These are phyloP conservation scores for Gossypium laxum DNA, from an alignment of 441 rosid species.

Conservation along the genomic window DNA sequence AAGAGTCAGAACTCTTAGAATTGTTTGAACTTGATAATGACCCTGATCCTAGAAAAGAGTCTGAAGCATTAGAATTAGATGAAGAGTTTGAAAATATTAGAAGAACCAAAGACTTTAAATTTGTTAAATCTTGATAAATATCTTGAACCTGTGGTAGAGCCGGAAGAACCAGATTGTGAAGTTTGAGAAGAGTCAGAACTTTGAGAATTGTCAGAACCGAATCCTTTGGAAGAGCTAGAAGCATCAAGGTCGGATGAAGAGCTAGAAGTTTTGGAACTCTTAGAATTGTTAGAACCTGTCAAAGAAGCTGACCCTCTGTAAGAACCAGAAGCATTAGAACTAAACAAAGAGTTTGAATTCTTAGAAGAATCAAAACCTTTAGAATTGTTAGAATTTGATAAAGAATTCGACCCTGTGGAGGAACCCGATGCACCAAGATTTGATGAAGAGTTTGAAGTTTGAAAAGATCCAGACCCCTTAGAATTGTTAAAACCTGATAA, in stretches of 20 bases:
- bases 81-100: no score
- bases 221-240: not conserved
- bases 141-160: not conserved
- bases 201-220: not conserved
- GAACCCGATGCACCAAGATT: not conserved
- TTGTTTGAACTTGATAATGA: no score
- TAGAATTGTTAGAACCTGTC: not conserved
- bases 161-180: not conserved
- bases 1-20: not conserved
- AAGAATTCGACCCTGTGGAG: not conserved
- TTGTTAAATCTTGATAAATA: not conserved
- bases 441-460: not conserved
- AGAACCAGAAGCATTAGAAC: not conserved
- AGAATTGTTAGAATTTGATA: not conserved
- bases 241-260: not conserved
- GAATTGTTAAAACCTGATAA: not conserved
- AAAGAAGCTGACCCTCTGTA: not conserved
- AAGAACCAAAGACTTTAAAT: no score
- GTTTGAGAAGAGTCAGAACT: not conserved
- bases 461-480: not conserved
- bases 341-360: not conserved
- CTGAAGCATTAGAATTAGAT: no score
- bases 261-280: not conserved
- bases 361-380: not conserved
- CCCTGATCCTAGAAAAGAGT: no score